Evolutionary conservation across 139 green algal species (phyloP).

Genomic region (Chlamydomonas sp.): DNA sequence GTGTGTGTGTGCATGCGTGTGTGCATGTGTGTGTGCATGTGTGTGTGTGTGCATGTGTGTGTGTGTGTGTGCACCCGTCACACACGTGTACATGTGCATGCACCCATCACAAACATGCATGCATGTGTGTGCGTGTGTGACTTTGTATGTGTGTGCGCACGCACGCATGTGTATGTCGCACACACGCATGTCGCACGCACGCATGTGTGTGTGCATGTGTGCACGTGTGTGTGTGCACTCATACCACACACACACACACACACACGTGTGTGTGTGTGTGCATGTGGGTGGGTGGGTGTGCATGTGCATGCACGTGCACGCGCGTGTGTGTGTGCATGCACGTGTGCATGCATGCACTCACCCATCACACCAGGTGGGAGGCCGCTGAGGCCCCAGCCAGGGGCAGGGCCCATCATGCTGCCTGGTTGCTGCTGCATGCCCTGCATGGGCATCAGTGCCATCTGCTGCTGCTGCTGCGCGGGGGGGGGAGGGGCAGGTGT

Average conservation of each 20-base stretch:
- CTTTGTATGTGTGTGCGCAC: too few species aligned
- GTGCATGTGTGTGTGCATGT: too few species aligned
- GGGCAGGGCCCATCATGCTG: neutral
- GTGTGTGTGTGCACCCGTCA: too few species aligned
- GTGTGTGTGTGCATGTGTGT: too few species aligned
- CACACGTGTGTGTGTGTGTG: neutral
- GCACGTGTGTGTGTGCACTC: constrained; percentile 4
- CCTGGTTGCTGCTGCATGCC: neutral
- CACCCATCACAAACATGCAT: too few species aligned
- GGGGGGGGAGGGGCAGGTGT: too few species aligned
- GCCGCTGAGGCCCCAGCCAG: neutral
- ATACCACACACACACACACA: constrained; percentile 7
- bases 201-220: too few species aligned
- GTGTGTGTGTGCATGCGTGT: too few species aligned
- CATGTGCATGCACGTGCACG: constrained; percentile 2
- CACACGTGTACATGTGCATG: too few species aligned
- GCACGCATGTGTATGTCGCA: too few species aligned
- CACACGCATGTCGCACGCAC: too few species aligned
- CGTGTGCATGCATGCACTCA: neutral
- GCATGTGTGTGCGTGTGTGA: too few species aligned
- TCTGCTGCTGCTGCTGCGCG: constrained; percentile 10
- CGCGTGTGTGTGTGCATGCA: neutral
- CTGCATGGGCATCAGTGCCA: neutral
- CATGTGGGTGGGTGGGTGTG: neutral
- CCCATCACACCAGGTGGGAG: neutral